Evolutionary conservation across 2,329 filamentous ascomycete species (phyloP).

Genomic region (Esteya vermicola): DNA sequence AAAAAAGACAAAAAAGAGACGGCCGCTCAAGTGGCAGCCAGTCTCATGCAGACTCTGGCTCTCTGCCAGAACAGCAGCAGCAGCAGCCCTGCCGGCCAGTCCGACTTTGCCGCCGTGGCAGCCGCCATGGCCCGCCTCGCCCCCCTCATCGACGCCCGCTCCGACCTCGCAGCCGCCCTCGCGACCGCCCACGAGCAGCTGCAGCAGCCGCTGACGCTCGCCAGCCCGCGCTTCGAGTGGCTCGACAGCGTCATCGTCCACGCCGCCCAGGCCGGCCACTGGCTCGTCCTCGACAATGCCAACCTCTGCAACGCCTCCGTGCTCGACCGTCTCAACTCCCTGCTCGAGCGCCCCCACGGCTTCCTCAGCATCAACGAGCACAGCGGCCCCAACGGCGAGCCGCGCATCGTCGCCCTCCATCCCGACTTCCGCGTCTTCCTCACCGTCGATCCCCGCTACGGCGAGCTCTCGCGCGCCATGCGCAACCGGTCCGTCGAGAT

Average conservation of each 20-base stretch:
- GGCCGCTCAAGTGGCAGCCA: too few species aligned
- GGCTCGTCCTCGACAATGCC: slow-evolving; percentile 92
- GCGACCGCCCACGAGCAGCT: slow-evolving; percentile 34
- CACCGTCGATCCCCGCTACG: slow-evolving; percentile 82
- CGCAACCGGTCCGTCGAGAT: slow-evolving; percentile 88
- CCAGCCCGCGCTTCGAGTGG: slow-evolving; percentile 85
- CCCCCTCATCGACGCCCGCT: slow-evolving; percentile 25
- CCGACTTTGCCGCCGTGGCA: slow-evolving; percentile 23
- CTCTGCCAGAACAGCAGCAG: neutral
- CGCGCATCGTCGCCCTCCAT: slow-evolving; percentile 68
- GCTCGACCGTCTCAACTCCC: slow-evolving; percentile 81
- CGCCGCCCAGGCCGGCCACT: slow-evolving; percentile 72
- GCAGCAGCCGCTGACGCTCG: slow-evolving; percentile 38
- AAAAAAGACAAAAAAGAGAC: too few species aligned
- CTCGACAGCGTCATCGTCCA: slow-evolving; percentile 84
- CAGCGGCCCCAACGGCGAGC: slow-evolving; percentile 65
- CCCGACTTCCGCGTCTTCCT: slow-evolving; percentile 82
- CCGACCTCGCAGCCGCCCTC: slow-evolving; percentile 32
- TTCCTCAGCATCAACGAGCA: slow-evolving; percentile 88
- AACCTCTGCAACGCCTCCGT: slow-evolving; percentile 94
- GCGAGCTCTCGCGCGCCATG: slow-evolving; percentile 92
- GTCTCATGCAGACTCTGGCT: slow-evolving; percentile 37
- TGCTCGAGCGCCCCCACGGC: slow-evolving; percentile 74
- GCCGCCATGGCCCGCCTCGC: slow-evolving; percentile 24
- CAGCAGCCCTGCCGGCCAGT: slow-evolving; percentile 17